phyloP scores from a whole-genome alignment of 495 filamentous ascomycete species.

The Aspergillus asperescens region DNA sequence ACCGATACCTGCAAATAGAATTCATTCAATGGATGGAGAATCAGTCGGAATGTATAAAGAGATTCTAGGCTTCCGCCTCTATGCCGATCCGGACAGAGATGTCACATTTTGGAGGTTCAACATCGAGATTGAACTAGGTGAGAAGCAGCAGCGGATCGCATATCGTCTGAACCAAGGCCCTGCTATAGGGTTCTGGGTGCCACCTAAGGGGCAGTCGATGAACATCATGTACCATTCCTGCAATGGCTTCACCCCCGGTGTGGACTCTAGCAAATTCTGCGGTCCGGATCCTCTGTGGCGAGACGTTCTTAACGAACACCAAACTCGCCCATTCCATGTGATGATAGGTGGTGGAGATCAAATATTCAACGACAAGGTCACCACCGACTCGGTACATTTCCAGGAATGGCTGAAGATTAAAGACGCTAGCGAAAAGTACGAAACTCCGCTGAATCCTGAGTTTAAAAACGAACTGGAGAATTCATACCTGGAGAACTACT shows the following conservation, averaged over 20 bases:
- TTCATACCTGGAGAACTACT: conserved; percentile 83
- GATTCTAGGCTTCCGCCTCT: conserved; percentile 72
- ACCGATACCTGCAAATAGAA: conserved; percentile 38
- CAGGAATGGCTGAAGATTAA: conserved; percentile 77
- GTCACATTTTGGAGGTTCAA: conserved; percentile 97
- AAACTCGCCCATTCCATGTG: conserved; percentile 89
- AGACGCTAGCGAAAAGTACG: conserved; percentile 72
- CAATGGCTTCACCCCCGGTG: conserved; percentile 86
- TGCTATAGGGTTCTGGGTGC: conserved; percentile 90
- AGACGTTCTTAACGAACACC: conserved; percentile 89
- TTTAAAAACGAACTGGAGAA: conserved; percentile 81
- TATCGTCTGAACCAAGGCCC: conserved; percentile 94
- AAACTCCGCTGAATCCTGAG: conserved; percentile 61
- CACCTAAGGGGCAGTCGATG: conserved; percentile 79
- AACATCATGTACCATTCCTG: conserved; percentile 98
- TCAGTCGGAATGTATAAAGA: conserved; percentile 70
- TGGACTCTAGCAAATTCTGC: conserved; percentile 70
- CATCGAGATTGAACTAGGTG: conserved; percentile 78
- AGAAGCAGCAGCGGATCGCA: conserved; percentile 75
- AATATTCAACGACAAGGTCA: conserved; percentile 85
- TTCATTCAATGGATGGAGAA: conserved; percentile 59
- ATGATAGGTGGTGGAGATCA: conserved; percentile 98
- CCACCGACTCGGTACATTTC: conserved; percentile 68
- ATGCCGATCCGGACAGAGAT: conserved; percentile 77
- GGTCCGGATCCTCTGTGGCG: conserved; percentile 96